phyloP scores from a whole-genome alignment of 2,329 filamentous ascomycete species.

The Tolypocladium inflatum region DNA sequence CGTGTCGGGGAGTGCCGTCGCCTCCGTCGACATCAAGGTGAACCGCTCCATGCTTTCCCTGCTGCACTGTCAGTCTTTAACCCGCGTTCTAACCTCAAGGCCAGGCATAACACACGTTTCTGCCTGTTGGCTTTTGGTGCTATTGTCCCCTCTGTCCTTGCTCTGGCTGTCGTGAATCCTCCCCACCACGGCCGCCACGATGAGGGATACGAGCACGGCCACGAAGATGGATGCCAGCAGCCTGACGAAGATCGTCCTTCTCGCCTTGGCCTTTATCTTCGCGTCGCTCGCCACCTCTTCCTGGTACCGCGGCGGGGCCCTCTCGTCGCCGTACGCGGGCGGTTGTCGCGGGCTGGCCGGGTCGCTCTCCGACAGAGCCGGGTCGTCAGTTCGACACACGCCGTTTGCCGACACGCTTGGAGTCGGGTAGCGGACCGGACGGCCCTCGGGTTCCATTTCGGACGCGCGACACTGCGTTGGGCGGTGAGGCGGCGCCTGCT shows the following conservation, averaged over 20 bases:
- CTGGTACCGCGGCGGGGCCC: conserved; percentile 8
- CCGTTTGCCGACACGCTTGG: conserved; percentile 3
- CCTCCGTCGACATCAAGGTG: conserved; percentile 2
- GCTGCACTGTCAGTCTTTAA: not conserved
- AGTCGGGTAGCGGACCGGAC: conserved; percentile 3
- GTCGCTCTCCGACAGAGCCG: conserved; percentile 6
- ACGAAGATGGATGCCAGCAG: conserved; percentile 14
- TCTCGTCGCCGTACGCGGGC: conserved; percentile 10
- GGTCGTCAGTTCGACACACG: conserved; percentile 2
- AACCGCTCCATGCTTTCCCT: conserved; percentile 4
- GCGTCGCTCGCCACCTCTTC: conserved; percentile 3
- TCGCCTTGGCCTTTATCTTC: conserved; percentile 6
- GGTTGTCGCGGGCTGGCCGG: conserved; percentile 7
- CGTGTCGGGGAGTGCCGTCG: not conserved
- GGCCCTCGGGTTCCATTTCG: conserved; percentile 7
- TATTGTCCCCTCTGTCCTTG: not conserved
- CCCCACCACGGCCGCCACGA: conserved; percentile 13
- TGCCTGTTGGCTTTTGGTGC: not conserved
- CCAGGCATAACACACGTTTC: not conserved
- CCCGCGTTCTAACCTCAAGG: too few relatives aligned
- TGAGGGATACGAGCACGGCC: conserved; percentile 12
- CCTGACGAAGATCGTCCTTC: conserved; percentile 9
- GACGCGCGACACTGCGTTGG: not conserved
- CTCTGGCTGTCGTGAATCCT: conserved; percentile 7
- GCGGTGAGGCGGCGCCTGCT: not conserved